Base-by-base conservation (phyloP, 2,329 filamentous ascomycete species). In the Penicillium sp. region DNA sequence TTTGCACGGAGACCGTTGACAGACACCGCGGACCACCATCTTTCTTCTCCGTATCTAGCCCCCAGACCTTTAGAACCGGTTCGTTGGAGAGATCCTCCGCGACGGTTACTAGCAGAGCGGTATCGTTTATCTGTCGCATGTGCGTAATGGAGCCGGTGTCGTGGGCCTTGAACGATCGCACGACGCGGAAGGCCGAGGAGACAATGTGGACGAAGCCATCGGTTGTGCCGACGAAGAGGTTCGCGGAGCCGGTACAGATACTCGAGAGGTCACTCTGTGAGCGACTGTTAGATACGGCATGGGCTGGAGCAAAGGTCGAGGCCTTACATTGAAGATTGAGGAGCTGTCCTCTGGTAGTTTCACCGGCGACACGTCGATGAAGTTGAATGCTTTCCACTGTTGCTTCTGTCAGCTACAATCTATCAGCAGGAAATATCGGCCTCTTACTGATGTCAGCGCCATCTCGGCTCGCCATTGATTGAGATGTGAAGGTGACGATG, bases 361-460 rank as follows among this genome's bases (percentile, higher is more conserved):
- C 75, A 97, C 87, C 73, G 90, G 88, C 73, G 87, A 87, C 75
- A 96, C 91, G 78, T 97, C 91, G 84, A 99, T 97, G 87, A 99
- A 99, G 83, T 96, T 92, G 81, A 99, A 99, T 67, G 89, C 88
- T 89, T 97, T 97, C 93, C 94, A 97, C 93, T 96, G 64, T 23
- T 8, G 9, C 5, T 13, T 29, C 4, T 49, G 52, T 63, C 43
- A 62, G 51, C 31, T 11, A 5, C n/a, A 3, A 23, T 41, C 15
- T 16, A 36, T 11, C 4, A 6, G 10, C 23, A 16, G 3, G 4
- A 3, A 33, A 6, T 10, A 2, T 5, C 7, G 1, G 10, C 11
- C 11, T 29, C 67, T 57, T 69, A 77, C 75, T 69, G 75, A 77
- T 70, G 73, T 76, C 68, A 77, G 57, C 67, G 75, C 75, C 75